Evolutionary conservation across 164 flowering plant genomes (phyloP), one percentile per base, ranked within the genome.

Genomic region (Vitis riparia): DNA sequence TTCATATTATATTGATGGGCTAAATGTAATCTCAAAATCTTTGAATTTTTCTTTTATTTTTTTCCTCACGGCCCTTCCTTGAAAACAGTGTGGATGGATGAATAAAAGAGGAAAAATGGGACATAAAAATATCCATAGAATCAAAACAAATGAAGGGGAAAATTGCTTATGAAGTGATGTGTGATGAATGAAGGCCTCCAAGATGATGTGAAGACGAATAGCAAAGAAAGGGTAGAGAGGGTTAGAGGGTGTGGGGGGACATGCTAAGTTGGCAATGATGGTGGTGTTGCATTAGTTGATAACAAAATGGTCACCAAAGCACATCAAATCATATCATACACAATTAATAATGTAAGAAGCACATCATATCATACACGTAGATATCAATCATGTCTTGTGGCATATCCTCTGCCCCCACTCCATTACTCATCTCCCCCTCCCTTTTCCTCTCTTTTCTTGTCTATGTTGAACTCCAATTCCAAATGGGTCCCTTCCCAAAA

Each of bases 251-350:
- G 16, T 4, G 11, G 53, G 66, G 73, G 69, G 50, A 64, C 59
- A 50, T 47, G 51, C 30, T 62, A 55, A 19, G 66, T 70, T 60
- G 67, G 73, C 66, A 65, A 70, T 68, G 8, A 16, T 73, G 16
- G 53, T 37, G 44, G 44, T 37, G 55, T 44, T 37, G 67, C 62
- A 51, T 65, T 64, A 68, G 57, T 19, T 69, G 23, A 19, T 49
- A 48, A 11, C 49, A 63, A 3, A 55, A 48, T 55, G 62, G 65
- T 64, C 70, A 70, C 70, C 44, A 37, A 57, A 75, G 56, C 44
- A 62, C 66, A 69, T 74, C 77, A 74, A 69, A 69, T 74, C 73
- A 69, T 65, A 65, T 65, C 47, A 64, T 58, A 49, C 58, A 57
- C 50, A 61, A 48, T 37, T 16, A 55, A 63, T 63, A 47, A 64